These are phyloP conservation scores for Apostasia ramifera DNA, from an alignment of 106 monocot genomes.

Conservation along the genomic window DNA sequence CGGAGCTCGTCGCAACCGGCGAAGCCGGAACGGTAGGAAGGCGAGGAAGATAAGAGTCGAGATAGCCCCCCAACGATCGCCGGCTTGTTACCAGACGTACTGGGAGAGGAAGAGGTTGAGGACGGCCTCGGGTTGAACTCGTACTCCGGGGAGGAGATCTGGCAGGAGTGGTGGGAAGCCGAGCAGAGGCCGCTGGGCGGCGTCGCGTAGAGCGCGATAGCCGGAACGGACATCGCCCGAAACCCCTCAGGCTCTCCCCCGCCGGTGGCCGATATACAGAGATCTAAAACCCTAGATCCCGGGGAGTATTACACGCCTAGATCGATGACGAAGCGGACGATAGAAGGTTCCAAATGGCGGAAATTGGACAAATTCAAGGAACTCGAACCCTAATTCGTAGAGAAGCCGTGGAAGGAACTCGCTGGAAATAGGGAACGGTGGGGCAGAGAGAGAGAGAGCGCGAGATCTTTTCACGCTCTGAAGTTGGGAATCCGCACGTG, in stretches of 20 bases:
- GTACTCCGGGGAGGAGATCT: conserved; percentile 30
- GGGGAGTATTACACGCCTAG: not conserved
- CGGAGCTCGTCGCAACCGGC: conserved; percentile 32
- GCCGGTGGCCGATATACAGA: not conserved
- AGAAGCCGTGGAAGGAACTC: not conserved
- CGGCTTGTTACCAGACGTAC: conserved; percentile 10
- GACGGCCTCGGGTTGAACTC: conserved; percentile 26
- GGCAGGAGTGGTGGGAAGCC: conserved; percentile 6
- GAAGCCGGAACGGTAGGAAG: conserved; percentile 20
- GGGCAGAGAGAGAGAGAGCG: not conserved
- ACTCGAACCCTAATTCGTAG: conserved; percentile 2
- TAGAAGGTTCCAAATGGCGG: not conserved
- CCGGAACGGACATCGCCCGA: conserved; percentile 56
- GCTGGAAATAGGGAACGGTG: not conserved
- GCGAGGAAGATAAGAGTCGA: conserved; percentile 40
- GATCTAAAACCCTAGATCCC: conserved; percentile 1
- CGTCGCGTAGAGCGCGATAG: conserved; percentile 52
- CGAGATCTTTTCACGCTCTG: not conserved
- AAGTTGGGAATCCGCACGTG: no score
- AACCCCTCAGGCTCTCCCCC: not conserved
- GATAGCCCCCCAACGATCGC: conserved; percentile 35
- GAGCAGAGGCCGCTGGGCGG: conserved; percentile 24
- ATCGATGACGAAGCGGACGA: not conserved
- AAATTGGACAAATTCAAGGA: not conserved
- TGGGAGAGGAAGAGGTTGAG: conserved; percentile 5